Percentiles rank a stretch among this genome's conserved stretches.
Evolutionary conservation across 371 early-diverging fungal species (phyloP).

Genomic region (Apophysomyces sp.): DNA sequence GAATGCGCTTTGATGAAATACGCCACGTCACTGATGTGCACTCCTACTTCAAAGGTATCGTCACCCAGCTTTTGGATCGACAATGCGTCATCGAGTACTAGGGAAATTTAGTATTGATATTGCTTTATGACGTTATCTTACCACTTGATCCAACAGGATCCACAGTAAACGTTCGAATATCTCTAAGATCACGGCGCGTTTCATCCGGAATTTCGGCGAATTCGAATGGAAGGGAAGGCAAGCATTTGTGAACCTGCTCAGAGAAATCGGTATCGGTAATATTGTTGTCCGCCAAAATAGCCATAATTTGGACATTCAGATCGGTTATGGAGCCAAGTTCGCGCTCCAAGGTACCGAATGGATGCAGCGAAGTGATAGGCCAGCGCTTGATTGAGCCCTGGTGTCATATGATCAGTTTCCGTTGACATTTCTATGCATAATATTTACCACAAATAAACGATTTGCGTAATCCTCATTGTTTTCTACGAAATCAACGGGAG

Average conservation of each 20-base stretch:
- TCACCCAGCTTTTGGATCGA: conserved; percentile 68
- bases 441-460: conserved; percentile 45
- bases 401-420: conserved; percentile 17
- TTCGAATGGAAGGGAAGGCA: conserved; percentile 63
- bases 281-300: conserved; percentile 64
- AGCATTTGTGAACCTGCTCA: conserved; percentile 58
- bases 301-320: conserved; percentile 65
- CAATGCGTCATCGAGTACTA: conserved; percentile 91
- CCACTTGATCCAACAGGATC: conserved; percentile 90
- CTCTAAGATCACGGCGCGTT: conserved; percentile 73
- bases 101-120: neutral
- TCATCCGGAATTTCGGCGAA: conserved; percentile 51
- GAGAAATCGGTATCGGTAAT: conserved; percentile 58
- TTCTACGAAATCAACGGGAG: conserved; percentile 66
- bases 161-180: conserved; percentile 76
- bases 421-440: neutral
- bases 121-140: conserved; percentile 10
- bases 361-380: conserved; percentile 66
- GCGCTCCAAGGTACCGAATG: conserved; percentile 64
- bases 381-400: conserved; percentile 67
- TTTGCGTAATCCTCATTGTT: conserved; percentile 54
- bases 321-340: conserved; percentile 69
- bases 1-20: conserved; percentile 90
- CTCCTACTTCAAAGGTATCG: conserved; percentile 85
- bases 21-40: conserved; percentile 98